Percentiles rank a stretch among this genome's conserved stretches.
Evolutionary conservation across 331 rosid genomes (phyloP).

Genomic region (Quercus phellos): DNA sequence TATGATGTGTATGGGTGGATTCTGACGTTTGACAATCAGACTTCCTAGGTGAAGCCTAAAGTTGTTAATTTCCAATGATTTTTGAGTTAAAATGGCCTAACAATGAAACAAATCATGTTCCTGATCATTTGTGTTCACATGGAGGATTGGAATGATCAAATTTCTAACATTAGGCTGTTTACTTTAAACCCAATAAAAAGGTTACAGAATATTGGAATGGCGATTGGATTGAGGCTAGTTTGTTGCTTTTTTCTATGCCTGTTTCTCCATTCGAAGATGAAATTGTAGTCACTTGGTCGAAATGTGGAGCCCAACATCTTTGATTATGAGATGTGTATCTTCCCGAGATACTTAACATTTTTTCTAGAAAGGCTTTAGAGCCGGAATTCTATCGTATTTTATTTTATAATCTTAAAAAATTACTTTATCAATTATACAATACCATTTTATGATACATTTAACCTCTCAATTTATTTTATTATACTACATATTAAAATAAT

Average conservation of each 20-base stretch:
- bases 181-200: not conserved
- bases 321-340: not conserved
- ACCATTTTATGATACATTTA: too few relatives aligned
- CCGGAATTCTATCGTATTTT: fast-evolving
- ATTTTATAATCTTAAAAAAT: too few relatives aligned
- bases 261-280: not conserved
- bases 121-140: not conserved
- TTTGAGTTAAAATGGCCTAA: too few relatives aligned
- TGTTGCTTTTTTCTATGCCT: not conserved
- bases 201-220: not conserved
- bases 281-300: not conserved
- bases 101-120: not conserved
- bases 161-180: not conserved
- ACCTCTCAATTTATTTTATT: too few relatives aligned
- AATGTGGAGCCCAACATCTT: not conserved
- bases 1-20: too few relatives aligned
- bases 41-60: too few relatives aligned
- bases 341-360: not conserved
- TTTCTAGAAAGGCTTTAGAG: too few relatives aligned
- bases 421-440: too few relatives aligned
- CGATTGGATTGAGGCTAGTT: not conserved
- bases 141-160: not conserved
- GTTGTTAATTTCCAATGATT: too few relatives aligned
- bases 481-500: too few relatives aligned
- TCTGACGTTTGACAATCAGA: too few relatives aligned